Conservation (phyloP, 306 rosid genomes). For the Elaeagnus macrophylla region DNA sequence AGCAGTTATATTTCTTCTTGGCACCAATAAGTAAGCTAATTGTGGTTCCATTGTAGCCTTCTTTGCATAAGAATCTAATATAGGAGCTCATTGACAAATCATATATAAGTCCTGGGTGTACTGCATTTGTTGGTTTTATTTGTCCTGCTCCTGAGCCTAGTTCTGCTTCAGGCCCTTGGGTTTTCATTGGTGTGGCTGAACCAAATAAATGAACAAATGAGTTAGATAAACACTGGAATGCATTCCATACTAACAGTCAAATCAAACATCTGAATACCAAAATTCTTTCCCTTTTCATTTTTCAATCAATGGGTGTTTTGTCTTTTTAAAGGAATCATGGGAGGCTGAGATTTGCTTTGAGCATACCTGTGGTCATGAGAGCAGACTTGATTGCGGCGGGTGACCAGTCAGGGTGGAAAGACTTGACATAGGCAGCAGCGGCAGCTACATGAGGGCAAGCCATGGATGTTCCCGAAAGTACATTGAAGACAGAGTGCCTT, state of each 20-base stretch:
- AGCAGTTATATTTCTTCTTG: constrained; percentile 29
- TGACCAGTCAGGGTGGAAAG: constrained; percentile 81
- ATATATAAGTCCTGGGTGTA: constrained; percentile 60
- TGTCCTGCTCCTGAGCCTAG: constrained; percentile 70
- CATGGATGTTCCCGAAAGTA: constrained; percentile 85
- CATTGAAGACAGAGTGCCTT: constrained; percentile 36
- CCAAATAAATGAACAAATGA: constrained; percentile 4
- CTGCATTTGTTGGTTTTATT: constrained; percentile 43
- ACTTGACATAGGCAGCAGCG: constrained; percentile 68
- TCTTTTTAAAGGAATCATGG: too few relatives aligned
- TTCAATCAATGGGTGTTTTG: too few relatives aligned
- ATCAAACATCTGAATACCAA: too few relatives aligned
- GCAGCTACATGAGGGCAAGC: constrained; percentile 75
- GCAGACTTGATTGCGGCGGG: constrained; percentile 95
- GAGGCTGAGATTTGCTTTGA: constrained; percentile 7
- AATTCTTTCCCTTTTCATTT: too few relatives aligned
- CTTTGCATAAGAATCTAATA: constrained; percentile 48
- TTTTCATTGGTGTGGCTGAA: constrained; percentile 54
- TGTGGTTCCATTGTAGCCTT: constrained; percentile 34
- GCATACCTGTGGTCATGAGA: constrained; percentile 76
- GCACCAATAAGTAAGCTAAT: constrained; percentile 36
- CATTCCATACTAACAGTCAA: too few relatives aligned
- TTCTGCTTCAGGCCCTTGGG: constrained; percentile 20
- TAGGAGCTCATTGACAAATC: constrained; percentile 37
- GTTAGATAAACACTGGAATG: neutral